Percentiles rank a stretch among this genome's conserved stretches.
These are phyloP conservation scores for Didymella exigua DNA, from an alignment of 2,329 filamentous ascomycete genomes.

Conservation along the genomic window DNA sequence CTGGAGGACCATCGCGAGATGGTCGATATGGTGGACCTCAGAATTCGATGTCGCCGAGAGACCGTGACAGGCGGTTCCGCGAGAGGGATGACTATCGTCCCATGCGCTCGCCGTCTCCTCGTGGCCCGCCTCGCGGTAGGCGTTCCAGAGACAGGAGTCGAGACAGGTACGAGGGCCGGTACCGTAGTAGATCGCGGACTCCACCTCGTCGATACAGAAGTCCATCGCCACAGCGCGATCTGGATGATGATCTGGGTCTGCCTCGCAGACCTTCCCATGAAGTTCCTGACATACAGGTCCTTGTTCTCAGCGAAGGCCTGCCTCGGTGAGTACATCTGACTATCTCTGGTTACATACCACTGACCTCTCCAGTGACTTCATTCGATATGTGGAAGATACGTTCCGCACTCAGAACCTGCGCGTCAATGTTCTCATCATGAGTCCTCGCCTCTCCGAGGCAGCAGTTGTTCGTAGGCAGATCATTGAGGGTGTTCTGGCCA, in stretches of 20 bases:
- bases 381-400: constrained; percentile 78
- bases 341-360: background rate
- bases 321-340: constrained; percentile 32
- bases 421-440: constrained; percentile 79
- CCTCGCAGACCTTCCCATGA: constrained; percentile 74
- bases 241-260: constrained; percentile 68
- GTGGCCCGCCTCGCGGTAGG: constrained; percentile 42
- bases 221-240: constrained; percentile 68
- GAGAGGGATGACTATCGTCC: constrained; percentile 63
- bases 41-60: constrained; percentile 47
- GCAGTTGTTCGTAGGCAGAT: constrained; percentile 85
- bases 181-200: constrained; percentile 69
- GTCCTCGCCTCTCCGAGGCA: constrained; percentile 75
- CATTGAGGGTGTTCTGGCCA: constrained; percentile 84
- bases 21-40: constrained; percentile 47
- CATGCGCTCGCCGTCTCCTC: constrained; percentile 54
- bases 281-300: constrained; percentile 87
- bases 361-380: constrained; percentile 65
- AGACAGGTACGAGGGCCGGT: constrained; percentile 59
- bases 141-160: constrained; percentile 47
- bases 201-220: constrained; percentile 68
- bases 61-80: constrained; percentile 62
- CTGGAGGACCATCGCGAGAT: constrained; percentile 48
- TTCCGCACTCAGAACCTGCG: constrained; percentile 75
- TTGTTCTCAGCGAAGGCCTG: constrained; percentile 74